Evolutionary conservation across 495 filamentous ascomycete species (phyloP), one percentile per base, ranked within the genome.

Genomic region (Cercophora sp.): DNA sequence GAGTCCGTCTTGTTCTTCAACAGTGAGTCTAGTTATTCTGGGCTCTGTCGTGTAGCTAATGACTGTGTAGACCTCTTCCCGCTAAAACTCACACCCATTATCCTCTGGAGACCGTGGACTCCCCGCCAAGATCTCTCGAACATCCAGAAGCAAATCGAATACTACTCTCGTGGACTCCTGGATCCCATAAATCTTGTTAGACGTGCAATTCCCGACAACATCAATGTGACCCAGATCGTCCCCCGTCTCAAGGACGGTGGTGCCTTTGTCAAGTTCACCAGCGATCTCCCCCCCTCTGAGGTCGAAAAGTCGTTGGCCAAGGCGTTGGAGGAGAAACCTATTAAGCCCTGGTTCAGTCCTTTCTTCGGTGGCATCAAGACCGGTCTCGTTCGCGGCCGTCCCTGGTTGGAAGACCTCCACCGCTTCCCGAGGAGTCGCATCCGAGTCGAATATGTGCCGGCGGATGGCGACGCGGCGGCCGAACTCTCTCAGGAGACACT

Each of bases 361-460:
- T 85, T 94, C 43, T 76, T 79, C n/a, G n/a, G n/a, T n/a, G 68
- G 74, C 18, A 84, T 92, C 48, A 79, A 78, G 27, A 78, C 82
- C 4, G 79, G 80, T 35, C 70, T 86, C 8, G 94, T 98, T 8
- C 68, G 79, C 15, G 93, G 93, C 9, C 79, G 79, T n/a, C 93
- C 93, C 0, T 98, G 93, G 93, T 74, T 97, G 16, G 93, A 98
- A 60, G 93, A 98, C 68, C 72, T 98, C 2, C 86, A 87, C 57
- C 83, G 91, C 8, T 83, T 88, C 19, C 93, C 93, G 2, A 90
- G 84, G 50, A 70, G 73, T 23, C 79, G 82, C 36, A 54, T 98
- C 34, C 85, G 78, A 52, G 83, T 96, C 29, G 93, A 98, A 64
- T 96, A 96, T 62, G 72, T 93, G 9, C 75, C 87, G 0, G 75